These are phyloP conservation scores for Limtongozyma cylindracea DNA, from an alignment of 805 yeast genomes.

Conservation along the genomic window DNA sequence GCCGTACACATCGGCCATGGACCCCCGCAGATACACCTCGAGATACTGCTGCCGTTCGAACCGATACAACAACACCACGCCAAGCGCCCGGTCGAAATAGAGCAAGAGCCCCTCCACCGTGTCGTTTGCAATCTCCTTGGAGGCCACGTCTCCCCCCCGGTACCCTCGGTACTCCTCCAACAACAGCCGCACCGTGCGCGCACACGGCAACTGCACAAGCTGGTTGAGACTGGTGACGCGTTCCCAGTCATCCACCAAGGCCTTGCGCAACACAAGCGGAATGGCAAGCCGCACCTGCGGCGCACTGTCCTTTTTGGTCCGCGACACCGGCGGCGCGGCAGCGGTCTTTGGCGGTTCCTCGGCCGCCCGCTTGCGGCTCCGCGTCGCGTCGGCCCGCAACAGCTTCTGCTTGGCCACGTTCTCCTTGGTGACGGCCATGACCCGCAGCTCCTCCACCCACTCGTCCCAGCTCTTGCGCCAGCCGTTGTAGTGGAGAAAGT, in stretches of 20 bases:
- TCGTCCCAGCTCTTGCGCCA: conserved; percentile 28
- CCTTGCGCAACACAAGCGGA: conserved; percentile 32
- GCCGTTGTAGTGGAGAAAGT: conserved; percentile 73
- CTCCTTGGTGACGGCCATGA: conserved; percentile 9
- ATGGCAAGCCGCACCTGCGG: conserved; percentile 18
- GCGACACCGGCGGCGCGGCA: neutral
- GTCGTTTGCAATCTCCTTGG: conserved; percentile 21
- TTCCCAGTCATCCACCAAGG: conserved; percentile 88
- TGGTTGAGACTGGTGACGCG: conserved; percentile 58
- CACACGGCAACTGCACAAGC: conserved; percentile 38
- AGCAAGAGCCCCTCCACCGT: conserved; percentile 41
- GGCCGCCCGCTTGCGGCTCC: conserved; percentile 19
- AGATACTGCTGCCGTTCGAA: conserved; percentile 54
- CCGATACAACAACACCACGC: conserved; percentile 43
- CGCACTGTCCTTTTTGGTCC: too few relatives aligned
- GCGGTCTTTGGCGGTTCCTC: conserved; percentile 26
- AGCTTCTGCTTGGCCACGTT: conserved; percentile 14
- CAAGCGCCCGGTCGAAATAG: conserved; percentile 54
- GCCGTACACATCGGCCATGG: conserved; percentile 22
- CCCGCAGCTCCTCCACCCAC: too few relatives aligned
- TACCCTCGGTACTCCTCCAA: conserved; percentile 21
- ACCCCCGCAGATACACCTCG: conserved; percentile 12
- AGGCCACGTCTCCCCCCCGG: conserved; percentile 2
- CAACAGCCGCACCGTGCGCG: conserved; percentile 23
- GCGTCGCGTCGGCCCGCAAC: conserved; percentile 9